Evolutionary conservation across 768 basidiomycete genomes (phyloP).

Genomic region (Kwoniella sp.): DNA sequence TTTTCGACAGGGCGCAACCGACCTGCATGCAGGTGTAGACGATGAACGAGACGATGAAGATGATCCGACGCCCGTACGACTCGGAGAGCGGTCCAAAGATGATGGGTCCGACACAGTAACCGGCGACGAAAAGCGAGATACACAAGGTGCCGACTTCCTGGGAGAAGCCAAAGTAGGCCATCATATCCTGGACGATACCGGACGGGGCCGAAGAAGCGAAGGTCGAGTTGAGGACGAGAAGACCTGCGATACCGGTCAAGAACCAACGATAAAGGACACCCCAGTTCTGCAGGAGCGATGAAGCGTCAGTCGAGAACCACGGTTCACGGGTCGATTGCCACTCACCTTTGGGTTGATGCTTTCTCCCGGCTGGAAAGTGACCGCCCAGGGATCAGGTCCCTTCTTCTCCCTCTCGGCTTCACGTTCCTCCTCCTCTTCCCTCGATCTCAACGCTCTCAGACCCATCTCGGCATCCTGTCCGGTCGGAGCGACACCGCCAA

Average conservation of each 20-base stretch:
- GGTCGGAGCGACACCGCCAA: constrained; percentile 37
- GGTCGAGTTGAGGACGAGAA: constrained; percentile 48
- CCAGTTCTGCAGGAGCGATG: constrained; percentile 43
- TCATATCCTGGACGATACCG: constrained; percentile 40
- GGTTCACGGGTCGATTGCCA: background rate
- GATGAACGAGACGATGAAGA: constrained; percentile 51
- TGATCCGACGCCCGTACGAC: constrained; percentile 49
- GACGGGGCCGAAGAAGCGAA: constrained; percentile 48
- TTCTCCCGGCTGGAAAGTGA: constrained; percentile 46
- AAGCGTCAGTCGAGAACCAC: background rate
- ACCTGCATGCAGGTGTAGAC: constrained; percentile 48
- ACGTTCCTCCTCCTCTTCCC: constrained; percentile 34
- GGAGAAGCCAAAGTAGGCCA: constrained; percentile 37
- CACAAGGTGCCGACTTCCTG: constrained; percentile 44
- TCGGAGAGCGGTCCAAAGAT: constrained; percentile 50
- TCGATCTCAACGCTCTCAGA: constrained; percentile 29
- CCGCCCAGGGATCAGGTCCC: constrained; percentile 44
- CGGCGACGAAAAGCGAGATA: constrained; percentile 46
- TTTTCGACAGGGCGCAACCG: constrained; percentile 51
- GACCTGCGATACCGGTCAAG: constrained; percentile 40
- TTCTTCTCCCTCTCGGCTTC: constrained; percentile 23
- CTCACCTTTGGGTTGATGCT: constrained; percentile 44
- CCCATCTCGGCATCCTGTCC: constrained; percentile 39
- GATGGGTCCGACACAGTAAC: constrained; percentile 49
- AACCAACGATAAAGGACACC: constrained; percentile 41